phyloP scores from a whole-genome alignment of 2,329 filamentous ascomycete species.

The Aspergillus tamarii region DNA sequence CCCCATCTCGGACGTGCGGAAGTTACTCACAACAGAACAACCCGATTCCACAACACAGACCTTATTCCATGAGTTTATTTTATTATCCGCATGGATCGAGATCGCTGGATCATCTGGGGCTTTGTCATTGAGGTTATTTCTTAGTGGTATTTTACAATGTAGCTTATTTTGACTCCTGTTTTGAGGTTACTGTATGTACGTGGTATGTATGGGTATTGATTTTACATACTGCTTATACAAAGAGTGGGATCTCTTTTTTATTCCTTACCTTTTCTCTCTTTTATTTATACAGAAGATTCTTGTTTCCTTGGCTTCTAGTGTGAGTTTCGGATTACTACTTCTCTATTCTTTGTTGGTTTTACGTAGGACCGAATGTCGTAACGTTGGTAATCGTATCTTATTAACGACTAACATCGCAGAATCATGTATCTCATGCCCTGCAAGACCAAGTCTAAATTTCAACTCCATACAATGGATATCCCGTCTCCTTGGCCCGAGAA shows the following conservation, averaged over 20 bases:
- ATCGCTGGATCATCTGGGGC: slow-evolving; percentile 11
- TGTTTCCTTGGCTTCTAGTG: not conserved
- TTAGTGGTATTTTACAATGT: slow-evolving; percentile 11
- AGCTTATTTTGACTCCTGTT: slow-evolving; percentile 25
- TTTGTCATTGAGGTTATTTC: slow-evolving; percentile 8
- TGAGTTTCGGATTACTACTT: slow-evolving; percentile 5
- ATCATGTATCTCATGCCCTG: slow-evolving; percentile 10
- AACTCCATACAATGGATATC: slow-evolving; percentile 23
- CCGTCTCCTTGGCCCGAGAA: slow-evolving; percentile 16
- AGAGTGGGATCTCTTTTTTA: not conserved
- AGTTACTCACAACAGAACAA: slow-evolving; percentile 12
- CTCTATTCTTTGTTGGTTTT: slow-evolving; percentile 17
- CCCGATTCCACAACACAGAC: slow-evolving; percentile 2
- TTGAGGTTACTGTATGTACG: slow-evolving; percentile 6
- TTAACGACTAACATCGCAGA: slow-evolving; percentile 9
- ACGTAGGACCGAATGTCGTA: not conserved
- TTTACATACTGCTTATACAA: not conserved
- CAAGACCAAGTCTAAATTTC: slow-evolving; percentile 11
- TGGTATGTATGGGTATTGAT: slow-evolving; percentile 7
- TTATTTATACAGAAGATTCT: not conserved
- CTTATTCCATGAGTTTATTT: slow-evolving; percentile 10
- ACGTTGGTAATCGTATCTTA: slow-evolving; percentile 7
- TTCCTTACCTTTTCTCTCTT: not conserved
- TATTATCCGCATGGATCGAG: slow-evolving; percentile 8
- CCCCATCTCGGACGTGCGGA: slow-evolving; percentile 27